These are phyloP conservation scores for Pythium rishiriense DNA, from an alignment of 352 stramenopile species.

Conservation along the genomic window DNA sequence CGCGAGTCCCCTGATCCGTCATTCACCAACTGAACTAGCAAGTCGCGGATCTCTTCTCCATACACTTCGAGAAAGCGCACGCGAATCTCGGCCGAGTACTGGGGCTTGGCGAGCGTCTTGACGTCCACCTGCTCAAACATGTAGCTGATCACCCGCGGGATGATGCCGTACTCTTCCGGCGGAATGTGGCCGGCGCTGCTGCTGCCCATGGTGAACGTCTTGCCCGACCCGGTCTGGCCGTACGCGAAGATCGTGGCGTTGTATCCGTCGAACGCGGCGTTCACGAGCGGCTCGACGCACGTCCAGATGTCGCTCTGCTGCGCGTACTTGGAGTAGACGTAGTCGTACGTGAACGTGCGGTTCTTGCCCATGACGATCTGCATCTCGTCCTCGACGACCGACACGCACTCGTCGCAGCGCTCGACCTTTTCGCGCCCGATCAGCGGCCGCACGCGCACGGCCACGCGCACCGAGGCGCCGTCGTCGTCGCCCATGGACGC, in stretches of 20 bases:
- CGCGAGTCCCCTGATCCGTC: slow-evolving; percentile 63
- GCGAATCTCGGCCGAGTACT: slow-evolving; percentile 67
- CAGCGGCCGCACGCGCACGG: slow-evolving; percentile 82
- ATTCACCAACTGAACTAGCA: slow-evolving; percentile 74
- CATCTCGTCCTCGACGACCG: slow-evolving; percentile 75
- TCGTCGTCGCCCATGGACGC: slow-evolving; percentile 45
- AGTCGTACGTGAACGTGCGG: slow-evolving; percentile 89
- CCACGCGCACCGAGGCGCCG: slow-evolving; percentile 71
- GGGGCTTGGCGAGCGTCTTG: slow-evolving; percentile 54
- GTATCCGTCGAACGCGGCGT: slow-evolving; percentile 86
- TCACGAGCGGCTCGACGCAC: slow-evolving; percentile 80
- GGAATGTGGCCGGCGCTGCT: slow-evolving; percentile 78
- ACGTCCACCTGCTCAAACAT: slow-evolving; percentile 82
- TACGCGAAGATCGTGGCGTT: slow-evolving; percentile 91
- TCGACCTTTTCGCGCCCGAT: slow-evolving; percentile 89
- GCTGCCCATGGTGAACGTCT: slow-evolving; percentile 90
- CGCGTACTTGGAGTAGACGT: slow-evolving; percentile 85
- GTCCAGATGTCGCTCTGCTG: slow-evolving; percentile 86
- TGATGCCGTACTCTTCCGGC: slow-evolving; percentile 86
- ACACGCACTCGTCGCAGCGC: slow-evolving; percentile 86
- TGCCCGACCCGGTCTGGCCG: slow-evolving; percentile 84
- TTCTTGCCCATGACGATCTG: slow-evolving; percentile 90
- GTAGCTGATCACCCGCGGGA: slow-evolving; percentile 80
- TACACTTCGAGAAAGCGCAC: slow-evolving; percentile 93
- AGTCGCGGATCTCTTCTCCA: slow-evolving; percentile 88